Evolutionary conservation across 257 asterid genomes (phyloP), one percentile per base, ranked within the genome.

Genomic region (Solanum virginianum): DNA sequence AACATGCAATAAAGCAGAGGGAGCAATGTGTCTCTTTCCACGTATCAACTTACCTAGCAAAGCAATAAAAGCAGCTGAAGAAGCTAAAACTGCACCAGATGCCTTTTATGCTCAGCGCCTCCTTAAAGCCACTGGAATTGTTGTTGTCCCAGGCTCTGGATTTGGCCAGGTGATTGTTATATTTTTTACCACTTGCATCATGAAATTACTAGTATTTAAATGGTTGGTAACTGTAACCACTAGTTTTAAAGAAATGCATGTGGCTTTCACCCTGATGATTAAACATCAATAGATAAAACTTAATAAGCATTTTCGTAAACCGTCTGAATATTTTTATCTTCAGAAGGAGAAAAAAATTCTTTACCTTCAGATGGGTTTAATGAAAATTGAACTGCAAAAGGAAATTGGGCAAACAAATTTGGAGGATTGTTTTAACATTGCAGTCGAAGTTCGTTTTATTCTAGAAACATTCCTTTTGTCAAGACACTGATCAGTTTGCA

Each of bases 11-110:
- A 90, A 94, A 87, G 98, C 98, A 51, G 99, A 96, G 89, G 99
- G 99, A 43, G 99, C 99, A 29, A 96, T 96, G 99, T 95, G 94
- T 85, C 95, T 96, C 49, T 96, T 96, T 87, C 99, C 99, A 10
- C 90, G 96, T 29, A 89, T 95, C 84, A 72, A 84, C 63, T 89
- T 96, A 87, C 97, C 99, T 0, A 87, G 88, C 80, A 95, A 95
- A 86, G 99, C 97, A 9, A 94, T 96, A 36, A 92, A 91, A 87
- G 98, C 97, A 81, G 98, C 99, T 43, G 92, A 94, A 89, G 90
- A 93, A 39, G 97, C 88, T 32, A 91, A 94, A 22, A 51, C 86
- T 8, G 90, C 98, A 45, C 95, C 99, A 3, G 99, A 96, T 82
- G 90, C 97, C 49, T 91, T 92, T 77, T 96, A 96, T 85, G 94